Conservation (phyloP, 2,329 filamentous ascomycete genomes). For the Verticillium isaacii region DNA sequence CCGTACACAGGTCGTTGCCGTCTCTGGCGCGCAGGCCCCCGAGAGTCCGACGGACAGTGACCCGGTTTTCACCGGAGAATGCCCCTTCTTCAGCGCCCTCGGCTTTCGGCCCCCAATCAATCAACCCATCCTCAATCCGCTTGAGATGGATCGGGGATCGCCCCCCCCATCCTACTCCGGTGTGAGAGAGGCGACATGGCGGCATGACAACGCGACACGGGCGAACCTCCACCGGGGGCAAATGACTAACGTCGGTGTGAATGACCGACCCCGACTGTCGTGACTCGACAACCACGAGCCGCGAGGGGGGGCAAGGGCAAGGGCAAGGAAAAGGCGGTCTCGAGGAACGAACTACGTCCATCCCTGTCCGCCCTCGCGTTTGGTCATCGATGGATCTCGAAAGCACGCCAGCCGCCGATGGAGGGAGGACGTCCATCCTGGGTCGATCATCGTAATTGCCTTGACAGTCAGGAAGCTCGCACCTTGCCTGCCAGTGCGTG, state of each 20-base stretch:
- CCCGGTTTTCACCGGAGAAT: neutral
- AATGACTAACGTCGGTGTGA: neutral
- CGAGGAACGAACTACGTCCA: neutral
- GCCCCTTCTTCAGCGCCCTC: neutral
- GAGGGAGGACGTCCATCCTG: neutral
- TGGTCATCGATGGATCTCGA: neutral
- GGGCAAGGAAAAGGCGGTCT: neutral
- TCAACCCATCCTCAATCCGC: neutral
- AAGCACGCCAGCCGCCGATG: neutral
- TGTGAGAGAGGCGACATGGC: neutral
- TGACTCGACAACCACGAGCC: neutral
- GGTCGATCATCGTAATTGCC: neutral
- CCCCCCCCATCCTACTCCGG: neutral
- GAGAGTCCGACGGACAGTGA: neutral
- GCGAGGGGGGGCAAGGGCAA: neutral
- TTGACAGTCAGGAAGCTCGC: neutral
- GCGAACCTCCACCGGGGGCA: neutral
- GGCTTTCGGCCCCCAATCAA: neutral
- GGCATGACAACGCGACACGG: neutral
- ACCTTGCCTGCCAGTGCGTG: no score
- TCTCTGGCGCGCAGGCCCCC: neutral
- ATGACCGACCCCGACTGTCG: neutral
- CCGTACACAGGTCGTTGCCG: neutral
- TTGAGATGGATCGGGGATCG: neutral
- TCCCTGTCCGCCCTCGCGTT: neutral